These are phyloP conservation scores for Trifolium fragiferum DNA, from an alignment of 306 rosid genomes.

Conservation along the genomic window DNA sequence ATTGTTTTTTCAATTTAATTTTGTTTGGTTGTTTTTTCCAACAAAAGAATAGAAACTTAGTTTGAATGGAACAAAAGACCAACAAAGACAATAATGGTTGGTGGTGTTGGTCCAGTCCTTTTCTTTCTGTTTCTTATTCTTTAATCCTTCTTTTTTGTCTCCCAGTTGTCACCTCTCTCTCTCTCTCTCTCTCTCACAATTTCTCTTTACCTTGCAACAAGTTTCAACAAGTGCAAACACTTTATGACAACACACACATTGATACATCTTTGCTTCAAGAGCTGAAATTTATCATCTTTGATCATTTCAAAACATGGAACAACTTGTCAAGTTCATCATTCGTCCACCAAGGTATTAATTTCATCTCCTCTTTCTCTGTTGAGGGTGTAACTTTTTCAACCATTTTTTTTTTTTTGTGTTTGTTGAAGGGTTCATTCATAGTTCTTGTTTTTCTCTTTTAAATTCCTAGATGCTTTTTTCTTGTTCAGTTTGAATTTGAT, in stretches of 20 bases:
- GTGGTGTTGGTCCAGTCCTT: constrained; percentile 35
- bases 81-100: constrained; percentile 35
- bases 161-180: constrained; percentile 38
- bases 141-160: constrained; percentile 42
- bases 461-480: constrained; percentile 22
- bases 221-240: constrained; percentile 4
- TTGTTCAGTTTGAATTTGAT: constrained; percentile 38
- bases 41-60: constrained; percentile 37
- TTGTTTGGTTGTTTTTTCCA: constrained; percentile 33
- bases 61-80: constrained; percentile 40
- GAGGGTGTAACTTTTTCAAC: constrained; percentile 2
- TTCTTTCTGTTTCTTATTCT: constrained; percentile 41
- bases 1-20: not conserved
- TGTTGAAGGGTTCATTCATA: not conserved
- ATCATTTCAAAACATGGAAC: constrained; percentile 55
- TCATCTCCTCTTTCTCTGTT: constrained; percentile 17
- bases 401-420: not conserved
- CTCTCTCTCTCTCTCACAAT: constrained; percentile 9
- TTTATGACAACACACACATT: not conserved
- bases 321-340: constrained; percentile 57
- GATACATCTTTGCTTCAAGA: constrained; percentile 16
- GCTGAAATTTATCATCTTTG: constrained; percentile 38
- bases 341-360: constrained; percentile 53
- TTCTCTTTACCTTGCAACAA: constrained; percentile 12
- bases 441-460: constrained; percentile 10